phyloP scores from a whole-genome alignment of 2,329 filamentous ascomycete species.

The Zymoseptoria ardabiliae region DNA sequence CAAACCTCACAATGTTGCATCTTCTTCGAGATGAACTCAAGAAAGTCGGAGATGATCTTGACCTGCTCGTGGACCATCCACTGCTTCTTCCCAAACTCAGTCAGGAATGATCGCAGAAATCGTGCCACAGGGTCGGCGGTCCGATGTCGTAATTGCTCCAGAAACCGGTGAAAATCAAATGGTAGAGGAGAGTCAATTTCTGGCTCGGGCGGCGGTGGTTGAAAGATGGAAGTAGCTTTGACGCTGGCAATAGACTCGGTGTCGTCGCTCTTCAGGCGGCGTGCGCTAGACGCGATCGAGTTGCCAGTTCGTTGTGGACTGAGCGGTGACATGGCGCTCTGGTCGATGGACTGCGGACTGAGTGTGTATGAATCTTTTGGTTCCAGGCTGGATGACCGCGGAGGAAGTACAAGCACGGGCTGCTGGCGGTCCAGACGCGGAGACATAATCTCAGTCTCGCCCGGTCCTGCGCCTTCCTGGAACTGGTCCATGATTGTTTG shows the following conservation, averaged over 20 bases:
- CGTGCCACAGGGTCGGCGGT: constrained; percentile 97
- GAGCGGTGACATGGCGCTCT: constrained; percentile 13
- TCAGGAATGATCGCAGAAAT: constrained; percentile 88
- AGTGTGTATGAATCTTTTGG: constrained; percentile 35
- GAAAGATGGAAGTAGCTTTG: constrained; percentile 44
- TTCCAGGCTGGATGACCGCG: constrained; percentile 79
- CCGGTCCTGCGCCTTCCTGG: constrained; percentile 56
- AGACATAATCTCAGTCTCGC: constrained; percentile 80
- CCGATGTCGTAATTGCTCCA: constrained; percentile 90
- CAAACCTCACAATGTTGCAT: constrained; percentile 97
- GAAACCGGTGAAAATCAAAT: constrained; percentile 94
- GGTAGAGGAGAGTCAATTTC: constrained; percentile 70
- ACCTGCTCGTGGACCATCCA: constrained; percentile 99
- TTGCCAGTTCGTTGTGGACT: constrained; percentile 20
- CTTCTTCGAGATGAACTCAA: constrained; percentile 95
- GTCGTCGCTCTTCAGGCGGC: constrained; percentile 19
- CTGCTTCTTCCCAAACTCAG: constrained; percentile 92
- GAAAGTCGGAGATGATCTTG: constrained; percentile 95
- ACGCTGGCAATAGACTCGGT: constrained; percentile 26
- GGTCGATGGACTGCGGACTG: constrained; percentile 21
- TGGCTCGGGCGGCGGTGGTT: constrained; percentile 48
- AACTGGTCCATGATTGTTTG: constrained; percentile 98
- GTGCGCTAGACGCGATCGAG: constrained; percentile 20
- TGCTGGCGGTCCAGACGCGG: constrained; percentile 76
- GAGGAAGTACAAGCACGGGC: constrained; percentile 69